phyloP scores from a whole-genome alignment of 2,329 filamentous ascomycete genomes.

The Fusarium oligoseptatum region DNA sequence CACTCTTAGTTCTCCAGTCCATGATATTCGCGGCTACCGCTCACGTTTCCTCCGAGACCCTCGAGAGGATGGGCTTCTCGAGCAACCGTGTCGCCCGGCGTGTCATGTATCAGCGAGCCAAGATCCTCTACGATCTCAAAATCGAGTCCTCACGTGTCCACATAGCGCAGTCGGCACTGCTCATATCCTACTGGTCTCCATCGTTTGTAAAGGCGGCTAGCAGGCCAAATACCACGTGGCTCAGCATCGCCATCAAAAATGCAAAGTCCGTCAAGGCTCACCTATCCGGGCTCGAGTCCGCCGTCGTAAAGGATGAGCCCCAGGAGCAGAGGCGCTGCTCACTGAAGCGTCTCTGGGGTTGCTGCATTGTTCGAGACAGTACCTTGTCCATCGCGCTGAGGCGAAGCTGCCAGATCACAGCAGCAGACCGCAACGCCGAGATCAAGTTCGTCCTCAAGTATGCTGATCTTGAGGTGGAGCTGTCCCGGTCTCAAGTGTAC shows the following conservation, averaged over 20 bases:
- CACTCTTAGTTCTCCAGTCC: constrained; percentile 27
- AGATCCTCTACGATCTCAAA: not conserved
- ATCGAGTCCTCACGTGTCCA: not conserved
- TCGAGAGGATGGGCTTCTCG: not conserved
- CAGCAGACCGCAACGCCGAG: not conserved
- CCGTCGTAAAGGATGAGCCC: not conserved
- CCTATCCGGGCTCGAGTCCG: not conserved
- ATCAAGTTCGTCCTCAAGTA: not conserved
- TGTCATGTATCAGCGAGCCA: not conserved
- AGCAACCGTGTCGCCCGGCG: not conserved
- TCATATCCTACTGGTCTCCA: not conserved
- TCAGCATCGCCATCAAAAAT: not conserved
- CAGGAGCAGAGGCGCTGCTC: constrained; percentile 20
- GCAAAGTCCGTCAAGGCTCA: constrained; percentile 11
- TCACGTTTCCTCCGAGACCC: not conserved
- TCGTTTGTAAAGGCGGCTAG: not conserved
- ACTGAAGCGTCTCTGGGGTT: constrained; percentile 35
- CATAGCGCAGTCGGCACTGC: not conserved
- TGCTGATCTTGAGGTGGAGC: not conserved
- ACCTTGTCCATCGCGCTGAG: constrained; percentile 20
- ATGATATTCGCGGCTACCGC: constrained; percentile 30
- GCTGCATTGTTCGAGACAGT: constrained; percentile 33
- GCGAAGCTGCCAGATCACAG: not conserved
- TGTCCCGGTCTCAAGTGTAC: not conserved
- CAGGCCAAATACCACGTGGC: not conserved